phyloP scores from a whole-genome alignment of 139 green algal genomes.

The Bryopsis sp. region DNA sequence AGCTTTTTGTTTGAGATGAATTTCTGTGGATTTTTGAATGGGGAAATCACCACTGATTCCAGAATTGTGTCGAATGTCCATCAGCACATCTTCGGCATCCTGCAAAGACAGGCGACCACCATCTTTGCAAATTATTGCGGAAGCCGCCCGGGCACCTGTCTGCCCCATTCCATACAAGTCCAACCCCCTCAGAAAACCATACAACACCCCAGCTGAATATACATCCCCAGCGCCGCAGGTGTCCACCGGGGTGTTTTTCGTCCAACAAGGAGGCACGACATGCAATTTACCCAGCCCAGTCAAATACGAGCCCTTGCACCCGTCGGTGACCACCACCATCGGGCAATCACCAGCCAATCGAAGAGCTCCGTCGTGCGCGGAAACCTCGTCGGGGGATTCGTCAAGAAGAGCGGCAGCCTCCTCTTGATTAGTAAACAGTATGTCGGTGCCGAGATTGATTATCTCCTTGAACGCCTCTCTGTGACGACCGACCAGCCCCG shows the following conservation, averaged over 20 bases:
- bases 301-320: conserved; percentile 47
- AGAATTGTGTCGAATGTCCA: conserved; percentile 7
- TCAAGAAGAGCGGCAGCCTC: conserved; percentile 39
- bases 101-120: conserved; percentile 43
- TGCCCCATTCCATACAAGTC: conserved; percentile 50
- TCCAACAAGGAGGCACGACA: conserved; percentile 55
- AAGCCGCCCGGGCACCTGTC: conserved; percentile 44
- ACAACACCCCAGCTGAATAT: conserved; percentile 63
- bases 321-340: conserved; percentile 77
- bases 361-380: conserved; percentile 34
- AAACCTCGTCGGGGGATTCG: neutral
- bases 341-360: conserved; percentile 42
- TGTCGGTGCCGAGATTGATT: conserved; percentile 46
- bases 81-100: conserved; percentile 46
- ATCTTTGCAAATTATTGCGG: conserved; percentile 55
- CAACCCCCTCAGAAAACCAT: conserved; percentile 41
- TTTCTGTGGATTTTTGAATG: no score
- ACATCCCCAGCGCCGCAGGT: conserved; percentile 83
- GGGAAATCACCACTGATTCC: no score
- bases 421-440: conserved; percentile 69
- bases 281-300: conserved; percentile 44
- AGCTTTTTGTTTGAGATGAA: no score
- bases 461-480: conserved; percentile 34
- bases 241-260: conserved; percentile 58
- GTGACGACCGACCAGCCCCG: conserved; percentile 64